Evolutionary conservation across 495 filamentous ascomycete genomes (phyloP), one percentile per base, ranked within the genome.

Genomic region (Neurospora sp.): DNA sequence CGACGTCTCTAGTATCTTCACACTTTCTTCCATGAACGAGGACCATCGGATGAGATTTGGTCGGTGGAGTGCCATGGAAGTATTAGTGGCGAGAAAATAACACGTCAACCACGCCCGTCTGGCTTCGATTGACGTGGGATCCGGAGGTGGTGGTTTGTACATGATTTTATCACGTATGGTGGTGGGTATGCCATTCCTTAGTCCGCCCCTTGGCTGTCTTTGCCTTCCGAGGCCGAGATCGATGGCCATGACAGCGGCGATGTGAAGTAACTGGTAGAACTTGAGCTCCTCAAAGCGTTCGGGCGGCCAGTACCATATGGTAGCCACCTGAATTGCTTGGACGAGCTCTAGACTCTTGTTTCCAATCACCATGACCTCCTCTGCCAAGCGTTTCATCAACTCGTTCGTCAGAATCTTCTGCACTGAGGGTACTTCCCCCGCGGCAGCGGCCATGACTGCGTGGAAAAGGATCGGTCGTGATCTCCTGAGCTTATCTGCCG

Each of bases 261-360:
- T 87, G 76, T 97, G 92, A 37, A 93, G 89, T 70, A 96, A 84
- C 81, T 95, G 92, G 80, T 96, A 96, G 78, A 95, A 97, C 77
- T 96, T 96, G 75, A 96, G 86, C 81, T 97, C 92, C 72, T 97
- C 93, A 69, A 90, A 91, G 71, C 91, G 86, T 70, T 94, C 91
- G 2, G 94, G 93, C 20, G 93, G 92, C 75, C 88, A 90, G 76
- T 97, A 97, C 92, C 93, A 97, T 35, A 91, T 85, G 18, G 88
- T 88, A 37, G 85, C 83, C 27, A 97, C 82, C 41, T 93, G 84
- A 12, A 98, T 80, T 1, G 93, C 88, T 82, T 98, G 94, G 12
- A 97, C 88, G 1, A 98, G 81, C 76, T 98, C 95, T 12, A 98
- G 82, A 9, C 88, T 91, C 82, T 97, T 98, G 71, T 93, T 90